A percentile compares a stretch with the other conserved stretches of the same genome.
These are phyloP conservation scores for Phycomyces blakesleeanus DNA, from an alignment of 192 early-diverging fungal species.

Conservation along the genomic window DNA sequence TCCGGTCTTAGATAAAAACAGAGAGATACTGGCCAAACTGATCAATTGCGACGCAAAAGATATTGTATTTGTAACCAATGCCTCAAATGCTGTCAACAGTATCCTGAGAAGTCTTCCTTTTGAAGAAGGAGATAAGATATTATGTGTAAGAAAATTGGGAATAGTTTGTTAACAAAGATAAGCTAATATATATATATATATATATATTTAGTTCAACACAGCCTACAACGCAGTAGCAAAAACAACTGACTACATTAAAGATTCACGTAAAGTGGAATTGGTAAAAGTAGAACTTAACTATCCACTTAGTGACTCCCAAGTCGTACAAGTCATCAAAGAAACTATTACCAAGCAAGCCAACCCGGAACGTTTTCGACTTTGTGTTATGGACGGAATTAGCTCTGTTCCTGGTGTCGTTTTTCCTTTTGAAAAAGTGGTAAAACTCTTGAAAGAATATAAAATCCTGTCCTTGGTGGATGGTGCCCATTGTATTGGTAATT, in stretches of 20 bases:
- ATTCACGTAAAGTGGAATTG: constrained; percentile 36
- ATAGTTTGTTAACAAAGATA: background rate
- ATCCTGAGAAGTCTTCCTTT: constrained; percentile 44
- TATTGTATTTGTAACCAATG: constrained; percentile 56
- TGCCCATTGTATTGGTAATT: constrained; percentile 55
- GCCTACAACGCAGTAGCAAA: constrained; percentile 49
- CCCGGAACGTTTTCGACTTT: constrained; percentile 34
- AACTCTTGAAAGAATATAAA: constrained; percentile 40
- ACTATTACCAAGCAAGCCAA: constrained; percentile 24
- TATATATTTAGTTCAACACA: constrained; percentile 48
- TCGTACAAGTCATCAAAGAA: constrained; percentile 22
- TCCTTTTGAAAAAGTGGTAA: constrained; percentile 40
- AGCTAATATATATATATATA: background rate
- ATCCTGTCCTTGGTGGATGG: constrained; percentile 63
- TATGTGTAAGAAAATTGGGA: constrained; percentile 19
- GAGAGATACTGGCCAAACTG: constrained; percentile 36
- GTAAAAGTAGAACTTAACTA: constrained; percentile 43
- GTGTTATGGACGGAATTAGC: constrained; percentile 54
- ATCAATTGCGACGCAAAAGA: constrained; percentile 49
- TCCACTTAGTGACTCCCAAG: constrained; percentile 44
- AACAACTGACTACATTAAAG: constrained; percentile 43
- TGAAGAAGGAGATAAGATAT: constrained; percentile 39
- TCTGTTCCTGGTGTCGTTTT: constrained; percentile 48
- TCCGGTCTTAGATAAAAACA: constrained; percentile 25
- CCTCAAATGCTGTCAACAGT: constrained; percentile 53